Evolutionary conservation across 495 filamentous ascomycete genomes (phyloP), one percentile per base, ranked within the genome.

Genomic region (Podospora comata): DNA sequence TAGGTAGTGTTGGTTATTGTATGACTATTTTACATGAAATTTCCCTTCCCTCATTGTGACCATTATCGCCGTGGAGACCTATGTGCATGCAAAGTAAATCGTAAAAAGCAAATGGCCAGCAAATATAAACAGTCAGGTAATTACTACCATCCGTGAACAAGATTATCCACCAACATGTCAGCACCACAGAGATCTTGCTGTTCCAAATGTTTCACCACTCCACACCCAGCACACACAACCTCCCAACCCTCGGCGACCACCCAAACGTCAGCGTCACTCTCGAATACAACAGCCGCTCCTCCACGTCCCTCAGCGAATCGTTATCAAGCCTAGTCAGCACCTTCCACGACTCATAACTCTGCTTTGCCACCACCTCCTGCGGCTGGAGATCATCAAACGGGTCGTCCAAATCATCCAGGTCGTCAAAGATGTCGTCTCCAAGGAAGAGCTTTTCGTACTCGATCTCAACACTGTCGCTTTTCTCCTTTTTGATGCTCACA

Each of bases 201-300:
- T 13, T 48, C 39, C 7, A 58, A 19, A 58, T 15, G n/a, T 39
- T 39, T 79, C 72, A 84, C 76, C 79, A 76, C 62, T 79, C 78
- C 27, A 80, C 83, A 23, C 80, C 80, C 67, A 85, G 73, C 62
- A 86, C 77, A 56, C 79, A 82, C 48, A 87, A 65, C 66, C 82
- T 79, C 44, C 80, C 84, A 5, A 83, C 74, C 15, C 70, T 75
- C 28, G 77, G 73, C 9, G 76, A 78, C 83, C 84, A 88, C 1
- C 84, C 85, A 72, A 88, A 85, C 9, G 83, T 76, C 53, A 88
- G 61, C 13, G 82, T 86, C n/a, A 86, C 66, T 16, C 85, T 79
- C 59, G 80, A 73, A 68, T 81, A 87, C 64, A 83, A 67, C 67
- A 88, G 54, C 26, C 80, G 70, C 63, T 83, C 78, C 67, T 88